These are phyloP conservation scores for Acanthamoeba lenticulata DNA, from an alignment of 208 protist species.

Conservation along the genomic window DNA sequence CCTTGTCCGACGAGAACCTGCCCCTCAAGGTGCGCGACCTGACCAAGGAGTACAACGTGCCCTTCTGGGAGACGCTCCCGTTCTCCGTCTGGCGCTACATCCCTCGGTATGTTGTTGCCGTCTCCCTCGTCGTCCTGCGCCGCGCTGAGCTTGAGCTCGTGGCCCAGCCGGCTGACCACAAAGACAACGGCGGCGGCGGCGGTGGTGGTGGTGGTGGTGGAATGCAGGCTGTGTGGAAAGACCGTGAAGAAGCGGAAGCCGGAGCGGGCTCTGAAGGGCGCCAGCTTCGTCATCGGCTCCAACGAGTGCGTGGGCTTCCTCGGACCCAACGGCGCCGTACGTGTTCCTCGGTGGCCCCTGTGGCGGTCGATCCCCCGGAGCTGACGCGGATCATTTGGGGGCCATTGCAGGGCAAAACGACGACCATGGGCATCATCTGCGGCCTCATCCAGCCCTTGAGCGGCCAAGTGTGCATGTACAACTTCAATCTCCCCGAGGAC, in stretches of 20 bases:
- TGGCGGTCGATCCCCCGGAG: not conserved
- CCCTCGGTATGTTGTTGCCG: not conserved
- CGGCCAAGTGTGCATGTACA: conserved; percentile 42
- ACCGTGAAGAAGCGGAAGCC: not conserved
- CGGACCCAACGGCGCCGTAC: conserved; percentile 77
- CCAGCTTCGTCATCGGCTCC: not conserved
- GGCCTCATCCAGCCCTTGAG: conserved; percentile 35
- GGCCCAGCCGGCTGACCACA: no score
- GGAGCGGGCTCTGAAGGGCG: not conserved
- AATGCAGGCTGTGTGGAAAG: not conserved
- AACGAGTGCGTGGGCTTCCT: conserved; percentile 71
- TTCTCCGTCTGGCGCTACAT: conserved; percentile 23
- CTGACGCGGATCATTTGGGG: not conserved
- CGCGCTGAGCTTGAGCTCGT: not conserved
- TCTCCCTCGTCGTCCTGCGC: no score
- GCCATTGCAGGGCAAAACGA: conserved; percentile 77
- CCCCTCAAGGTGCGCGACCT: conserved; percentile 3
- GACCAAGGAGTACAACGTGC: not conserved
- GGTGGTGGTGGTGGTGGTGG: not conserved
- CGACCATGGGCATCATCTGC: conserved; percentile 72
- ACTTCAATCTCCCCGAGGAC: conserved; percentile 1
- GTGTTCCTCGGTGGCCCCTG: not conserved
- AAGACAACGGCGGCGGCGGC: not conserved
- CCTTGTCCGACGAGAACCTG: not conserved
- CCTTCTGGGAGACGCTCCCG: not conserved